Evolutionary conservation across 129 eudicot genomes (phyloP), one percentile per base, ranked within the genome.

Genomic region (Flaveria robusta): DNA sequence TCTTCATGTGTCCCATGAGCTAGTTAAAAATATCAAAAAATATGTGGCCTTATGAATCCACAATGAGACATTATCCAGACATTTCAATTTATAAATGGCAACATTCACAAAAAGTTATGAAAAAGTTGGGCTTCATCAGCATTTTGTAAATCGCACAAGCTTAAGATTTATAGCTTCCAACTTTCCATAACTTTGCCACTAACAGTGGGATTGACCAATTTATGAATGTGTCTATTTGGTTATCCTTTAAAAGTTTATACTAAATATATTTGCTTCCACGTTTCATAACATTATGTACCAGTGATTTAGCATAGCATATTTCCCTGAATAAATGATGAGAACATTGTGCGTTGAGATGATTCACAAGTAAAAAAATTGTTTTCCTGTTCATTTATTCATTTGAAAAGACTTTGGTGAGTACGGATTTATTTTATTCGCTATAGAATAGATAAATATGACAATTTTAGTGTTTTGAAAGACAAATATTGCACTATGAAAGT

Each of bases 1-100:
- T 83, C 90, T 34, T 88, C 89, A 71, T 39, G 49, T 69, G 87
- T 81, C 42, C 14, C 79, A 26, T 83, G 76, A 62, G 50, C 90
- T 87, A 80, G 26, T 42, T 2, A 72, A 75, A 75, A 65, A 23
- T 16, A 41, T 7, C 6, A 68, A 56, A 75, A 9, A 58, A 34
- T 9, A 12, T 14, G 16, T 26, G 66, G 42, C 13, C 34, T 70
- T 63, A 60, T 49, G 15, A 68, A 68, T 24, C 26, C 54, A 67
- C 7, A 20, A 27, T 19, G n/a, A 56, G 22, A 43, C 2, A 5
- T 43, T 23, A 59, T 22, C 27, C 4, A 9, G 3, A 49, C 42
- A 23, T 23, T 69, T 26, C 59, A 45, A 69, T 15, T 55, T 22
- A 5, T 29, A 34, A 19, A 24, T 24, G 55, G 5, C 76, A 51